Conservation (phyloP, 2,329 filamentous ascomycete genomes). For the Pseudogymnoascus sp. region DNA sequence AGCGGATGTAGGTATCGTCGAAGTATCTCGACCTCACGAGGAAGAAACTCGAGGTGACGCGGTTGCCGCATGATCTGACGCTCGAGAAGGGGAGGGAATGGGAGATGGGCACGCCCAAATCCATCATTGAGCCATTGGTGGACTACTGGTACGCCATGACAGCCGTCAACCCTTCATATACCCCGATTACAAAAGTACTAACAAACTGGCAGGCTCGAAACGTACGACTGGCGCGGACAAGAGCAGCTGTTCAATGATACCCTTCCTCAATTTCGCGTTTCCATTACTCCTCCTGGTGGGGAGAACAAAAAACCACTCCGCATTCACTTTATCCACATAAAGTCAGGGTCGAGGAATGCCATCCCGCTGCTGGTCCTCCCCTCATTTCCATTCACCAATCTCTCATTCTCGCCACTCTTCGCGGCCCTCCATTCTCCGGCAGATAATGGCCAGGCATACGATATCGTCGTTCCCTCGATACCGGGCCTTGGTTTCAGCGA, state of each 20-base stretch:
- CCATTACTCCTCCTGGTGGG: slow-evolving; percentile 35
- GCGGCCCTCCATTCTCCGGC: slow-evolving; percentile 45
- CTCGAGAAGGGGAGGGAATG: slow-evolving; percentile 40
- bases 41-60: slow-evolving; percentile 58
- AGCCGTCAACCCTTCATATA: not conserved
- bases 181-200: not conserved
- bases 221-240: slow-evolving; percentile 54
- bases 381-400: slow-evolving; percentile 55
- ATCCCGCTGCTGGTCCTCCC: slow-evolving; percentile 57
- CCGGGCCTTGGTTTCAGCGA: slow-evolving; percentile 62
- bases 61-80: slow-evolving; percentile 51
- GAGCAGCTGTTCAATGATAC: slow-evolving; percentile 48
- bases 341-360: slow-evolving; percentile 43
- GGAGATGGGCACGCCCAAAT: slow-evolving; percentile 47
- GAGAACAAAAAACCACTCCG: slow-evolving; percentile 35
- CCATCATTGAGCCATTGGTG: slow-evolving; percentile 53
- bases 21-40: slow-evolving; percentile 59
- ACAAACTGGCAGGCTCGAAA: slow-evolving; percentile 45
- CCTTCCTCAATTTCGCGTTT: slow-evolving; percentile 57
- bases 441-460: slow-evolving; percentile 45
- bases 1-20: slow-evolving; percentile 46
- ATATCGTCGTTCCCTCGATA: slow-evolving; percentile 57
- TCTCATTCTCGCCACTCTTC: slow-evolving; percentile 49
- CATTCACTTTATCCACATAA: slow-evolving; percentile 57
- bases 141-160: slow-evolving; percentile 48